A percentile compares a stretch with the other conserved stretches of the same genome.
phyloP scores from a whole-genome alignment of 306 rosid genomes.

The Arachis stenosperma region DNA sequence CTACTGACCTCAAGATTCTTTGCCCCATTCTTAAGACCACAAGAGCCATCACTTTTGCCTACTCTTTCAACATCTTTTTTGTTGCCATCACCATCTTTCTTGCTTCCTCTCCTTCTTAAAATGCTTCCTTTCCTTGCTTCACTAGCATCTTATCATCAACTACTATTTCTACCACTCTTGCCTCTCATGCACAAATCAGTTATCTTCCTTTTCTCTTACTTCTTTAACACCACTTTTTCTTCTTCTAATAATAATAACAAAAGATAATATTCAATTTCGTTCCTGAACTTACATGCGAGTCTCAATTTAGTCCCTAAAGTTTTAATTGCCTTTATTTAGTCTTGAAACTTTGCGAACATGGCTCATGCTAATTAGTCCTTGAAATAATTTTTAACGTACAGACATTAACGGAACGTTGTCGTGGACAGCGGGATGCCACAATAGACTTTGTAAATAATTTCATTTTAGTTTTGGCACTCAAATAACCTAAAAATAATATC shows the following conservation, averaged over 20 bases:
- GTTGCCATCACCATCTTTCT: constrained; percentile 72
- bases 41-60: constrained; percentile 63
- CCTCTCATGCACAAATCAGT: constrained; percentile 42
- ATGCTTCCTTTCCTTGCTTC: constrained; percentile 65
- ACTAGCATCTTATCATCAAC: constrained; percentile 50
- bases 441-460: too few relatives aligned
- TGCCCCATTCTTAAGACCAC: constrained; percentile 63
- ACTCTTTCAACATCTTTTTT: constrained; percentile 66
- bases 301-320: too few relatives aligned
- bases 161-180: not conserved
- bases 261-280: too few relatives aligned
- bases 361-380: too few relatives aligned
- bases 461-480: too few relatives aligned
- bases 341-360: too few relatives aligned
- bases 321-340: too few relatives aligned
- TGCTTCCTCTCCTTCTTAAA: constrained; percentile 65
- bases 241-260: not conserved
- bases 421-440: too few relatives aligned
- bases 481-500: too few relatives aligned
- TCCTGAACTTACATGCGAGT: too few relatives aligned
- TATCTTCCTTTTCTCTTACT: constrained; percentile 50
- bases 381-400: too few relatives aligned
- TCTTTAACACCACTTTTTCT: constrained; percentile 58
- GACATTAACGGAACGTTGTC: too few relatives aligned
- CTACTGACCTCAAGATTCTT: constrained; percentile 63